Evolutionary conservation across 306 rosid species (phyloP).

Genomic region (Pyrus pyrifolia): DNA sequence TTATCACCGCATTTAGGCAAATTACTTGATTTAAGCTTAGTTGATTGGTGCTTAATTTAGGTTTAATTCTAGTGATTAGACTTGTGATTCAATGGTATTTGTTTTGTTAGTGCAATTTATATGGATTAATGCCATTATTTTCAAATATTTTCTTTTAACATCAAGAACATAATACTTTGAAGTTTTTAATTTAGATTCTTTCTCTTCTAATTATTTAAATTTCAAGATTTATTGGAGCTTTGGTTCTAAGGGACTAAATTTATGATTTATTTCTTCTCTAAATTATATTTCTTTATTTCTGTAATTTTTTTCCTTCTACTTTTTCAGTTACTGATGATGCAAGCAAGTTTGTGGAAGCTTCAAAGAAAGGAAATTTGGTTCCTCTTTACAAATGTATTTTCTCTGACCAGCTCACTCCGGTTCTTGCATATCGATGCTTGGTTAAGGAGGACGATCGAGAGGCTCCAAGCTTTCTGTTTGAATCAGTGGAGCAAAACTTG

Average conservation of each 20-base stretch:
- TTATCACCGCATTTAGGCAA: no score
- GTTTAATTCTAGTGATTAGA: no score
- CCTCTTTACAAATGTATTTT: constrained; percentile 60
- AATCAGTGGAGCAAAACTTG: constrained; percentile 59
- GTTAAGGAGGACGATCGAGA: constrained; percentile 66
- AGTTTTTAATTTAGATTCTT: not conserved
- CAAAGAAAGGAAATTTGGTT: constrained; percentile 54
- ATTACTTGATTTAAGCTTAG: not conserved
- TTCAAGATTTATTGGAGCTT: constrained; percentile 1
- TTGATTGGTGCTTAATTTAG: no score
- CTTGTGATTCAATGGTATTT: no score
- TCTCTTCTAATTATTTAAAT: not conserved
- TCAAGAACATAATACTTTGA: not conserved
- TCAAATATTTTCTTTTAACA: not conserved
- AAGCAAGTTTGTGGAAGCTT: constrained; percentile 44
- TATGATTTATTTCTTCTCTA: not conserved
- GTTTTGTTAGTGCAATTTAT: not conserved
- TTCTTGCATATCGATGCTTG: constrained; percentile 62
- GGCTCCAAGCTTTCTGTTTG: constrained; percentile 84
- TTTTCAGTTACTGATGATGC: constrained; percentile 34
- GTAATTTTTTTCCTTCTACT: not conserved
- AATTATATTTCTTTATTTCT: not conserved
- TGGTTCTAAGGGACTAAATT: not conserved
- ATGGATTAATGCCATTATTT: not conserved
- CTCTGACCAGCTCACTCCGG: constrained; percentile 75